A percentile compares a stretch with the other conserved stretches of the same genome.
These are phyloP conservation scores for Astrothelium subdiscretum DNA, from an alignment of 495 filamentous ascomycete genomes.

Conservation along the genomic window DNA sequence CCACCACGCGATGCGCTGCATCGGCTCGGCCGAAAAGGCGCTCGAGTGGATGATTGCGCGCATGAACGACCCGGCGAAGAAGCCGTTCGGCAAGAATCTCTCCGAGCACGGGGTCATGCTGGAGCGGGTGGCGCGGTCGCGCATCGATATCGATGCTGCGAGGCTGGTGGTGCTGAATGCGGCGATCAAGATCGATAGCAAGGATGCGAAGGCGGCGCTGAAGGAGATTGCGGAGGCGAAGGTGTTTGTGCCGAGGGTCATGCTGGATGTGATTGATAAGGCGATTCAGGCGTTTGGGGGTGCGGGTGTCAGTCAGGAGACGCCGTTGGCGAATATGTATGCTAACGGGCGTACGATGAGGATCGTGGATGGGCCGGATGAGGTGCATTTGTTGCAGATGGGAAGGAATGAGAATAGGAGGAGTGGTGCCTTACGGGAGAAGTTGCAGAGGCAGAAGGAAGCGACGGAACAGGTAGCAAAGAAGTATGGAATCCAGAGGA, in stretches of 20 bases:
- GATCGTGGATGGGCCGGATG: slow-evolving; percentile 32
- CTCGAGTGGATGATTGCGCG: slow-evolving; percentile 32
- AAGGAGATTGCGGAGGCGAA: slow-evolving; percentile 36
- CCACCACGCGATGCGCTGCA: slow-evolving; percentile 34
- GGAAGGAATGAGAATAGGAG: slow-evolving; percentile 34
- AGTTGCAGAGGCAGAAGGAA: slow-evolving; percentile 29
- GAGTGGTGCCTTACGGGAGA: slow-evolving; percentile 19
- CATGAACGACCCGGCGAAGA: slow-evolving; percentile 31
- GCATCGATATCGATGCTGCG: slow-evolving; percentile 33
- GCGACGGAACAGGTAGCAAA: slow-evolving; percentile 23
- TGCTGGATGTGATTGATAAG: slow-evolving; percentile 27
- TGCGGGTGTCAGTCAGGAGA: slow-evolving; percentile 27
- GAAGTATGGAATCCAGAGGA: slow-evolving; percentile 26
- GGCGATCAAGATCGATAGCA: slow-evolving; percentile 32
- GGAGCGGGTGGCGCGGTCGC: slow-evolving; percentile 27
- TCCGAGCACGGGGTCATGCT: slow-evolving; percentile 33
- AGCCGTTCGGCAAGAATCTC: slow-evolving; percentile 31
- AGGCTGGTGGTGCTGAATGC: slow-evolving; percentile 31
- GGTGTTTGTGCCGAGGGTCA: slow-evolving; percentile 27
- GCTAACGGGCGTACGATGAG: slow-evolving; percentile 24
- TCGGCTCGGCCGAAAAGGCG: slow-evolving; percentile 33
- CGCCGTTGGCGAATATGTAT: slow-evolving; percentile 25
- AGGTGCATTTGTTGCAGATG: slow-evolving; percentile 33
- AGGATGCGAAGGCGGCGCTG: slow-evolving; percentile 31
- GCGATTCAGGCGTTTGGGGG: slow-evolving; percentile 34